These are phyloP conservation scores for Dillenia suffruticosa DNA, from an alignment of 164 flowering plant species.

Conservation along the genomic window DNA sequence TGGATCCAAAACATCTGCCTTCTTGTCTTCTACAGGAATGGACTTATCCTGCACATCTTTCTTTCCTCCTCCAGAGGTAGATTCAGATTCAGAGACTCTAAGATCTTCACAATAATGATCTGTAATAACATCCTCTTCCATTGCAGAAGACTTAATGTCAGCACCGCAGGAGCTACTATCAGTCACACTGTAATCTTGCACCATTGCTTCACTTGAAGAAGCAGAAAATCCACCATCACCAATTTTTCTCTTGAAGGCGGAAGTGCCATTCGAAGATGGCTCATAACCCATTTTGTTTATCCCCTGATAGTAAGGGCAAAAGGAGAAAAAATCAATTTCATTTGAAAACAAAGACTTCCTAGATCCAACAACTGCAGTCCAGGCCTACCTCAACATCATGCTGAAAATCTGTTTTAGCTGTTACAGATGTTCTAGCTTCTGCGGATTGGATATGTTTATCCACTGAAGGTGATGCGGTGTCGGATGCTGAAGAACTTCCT, in stretches of 20 bases:
- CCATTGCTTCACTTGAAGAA: constrained; percentile 13
- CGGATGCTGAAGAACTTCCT: constrained; percentile 33
- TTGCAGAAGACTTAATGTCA: constrained; percentile 12
- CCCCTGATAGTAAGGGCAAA: constrained; percentile 8
- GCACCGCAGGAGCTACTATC: constrained; percentile 9
- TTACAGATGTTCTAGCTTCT: constrained; percentile 12
- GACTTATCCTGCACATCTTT: constrained; percentile 3
- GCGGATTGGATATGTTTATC: constrained; percentile 15
- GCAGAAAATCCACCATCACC: constrained; percentile 17
- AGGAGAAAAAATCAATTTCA: too few relatives aligned
- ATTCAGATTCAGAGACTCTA: background rate
- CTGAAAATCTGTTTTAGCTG: constrained; percentile 20
- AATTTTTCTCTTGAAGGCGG: constrained; percentile 6
- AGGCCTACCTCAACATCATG: constrained; percentile 18
- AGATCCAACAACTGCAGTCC: background rate
- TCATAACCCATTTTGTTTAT: constrained; percentile 8
- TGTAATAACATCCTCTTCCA: constrained; percentile 11
- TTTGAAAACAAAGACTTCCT: background rate
- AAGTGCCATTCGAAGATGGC: constrained; percentile 15
- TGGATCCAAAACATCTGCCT: constrained; percentile 15
- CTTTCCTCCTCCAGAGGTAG: background rate
- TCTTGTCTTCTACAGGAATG: background rate
- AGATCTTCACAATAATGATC: constrained; percentile 14
- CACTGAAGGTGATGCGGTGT: constrained; percentile 19
- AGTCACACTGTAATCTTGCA: constrained; percentile 8